These are phyloP conservation scores for Neofusicoccum cordaticola DNA, from an alignment of 2,329 filamentous ascomycete species.

Conservation along the genomic window DNA sequence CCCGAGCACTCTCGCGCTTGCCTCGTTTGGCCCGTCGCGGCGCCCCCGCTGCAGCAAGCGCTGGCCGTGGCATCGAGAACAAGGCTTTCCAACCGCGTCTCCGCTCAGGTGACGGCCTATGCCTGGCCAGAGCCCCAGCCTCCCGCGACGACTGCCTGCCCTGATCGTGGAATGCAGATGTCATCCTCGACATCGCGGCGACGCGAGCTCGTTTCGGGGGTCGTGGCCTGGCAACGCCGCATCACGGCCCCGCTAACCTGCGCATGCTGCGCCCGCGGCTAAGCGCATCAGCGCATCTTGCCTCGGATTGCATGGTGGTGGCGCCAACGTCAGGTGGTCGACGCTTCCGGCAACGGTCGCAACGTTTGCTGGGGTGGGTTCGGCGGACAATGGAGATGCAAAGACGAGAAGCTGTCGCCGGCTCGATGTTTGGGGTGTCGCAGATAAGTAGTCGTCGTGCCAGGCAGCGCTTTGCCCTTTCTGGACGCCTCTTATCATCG, in stretches of 20 bases:
- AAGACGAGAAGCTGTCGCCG: background rate
- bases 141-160: background rate
- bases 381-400: background rate
- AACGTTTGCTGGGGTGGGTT: background rate
- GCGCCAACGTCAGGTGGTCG: background rate
- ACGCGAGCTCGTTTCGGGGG: background rate
- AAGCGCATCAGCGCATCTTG: background rate
- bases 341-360: slow-evolving; percentile 6
- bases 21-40: background rate
- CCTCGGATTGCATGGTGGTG: background rate
- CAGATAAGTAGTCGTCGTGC: background rate
- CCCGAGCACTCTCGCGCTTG: background rate
- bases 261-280: background rate
- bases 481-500: background rate
- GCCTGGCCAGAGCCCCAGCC: background rate
- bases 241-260: slow-evolving; percentile 5
- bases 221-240: background rate
- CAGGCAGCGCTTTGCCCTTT: background rate
- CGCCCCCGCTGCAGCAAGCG: background rate
- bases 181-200: background rate
- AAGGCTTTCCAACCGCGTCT: background rate
- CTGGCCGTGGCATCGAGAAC: background rate
- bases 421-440: background rate
- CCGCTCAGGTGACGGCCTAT: background rate
- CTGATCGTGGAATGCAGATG: slow-evolving; percentile 10